Evolutionary conservation across 441 rosid genomes (phyloP).

Genomic region (Jatropha podagrica): DNA sequence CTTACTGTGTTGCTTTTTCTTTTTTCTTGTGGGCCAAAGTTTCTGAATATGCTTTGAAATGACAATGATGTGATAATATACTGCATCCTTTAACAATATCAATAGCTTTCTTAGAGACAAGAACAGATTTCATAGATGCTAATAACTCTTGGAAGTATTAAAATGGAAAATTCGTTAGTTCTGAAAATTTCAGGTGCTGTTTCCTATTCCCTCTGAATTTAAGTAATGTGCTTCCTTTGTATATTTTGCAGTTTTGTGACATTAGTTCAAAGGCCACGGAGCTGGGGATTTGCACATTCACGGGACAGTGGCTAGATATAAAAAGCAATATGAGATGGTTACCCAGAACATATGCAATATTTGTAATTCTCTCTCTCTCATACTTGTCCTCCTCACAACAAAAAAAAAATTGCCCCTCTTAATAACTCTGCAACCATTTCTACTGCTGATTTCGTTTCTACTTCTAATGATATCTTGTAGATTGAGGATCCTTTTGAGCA

Average conservation of each 20-base stretch:
- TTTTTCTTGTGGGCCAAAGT: background rate
- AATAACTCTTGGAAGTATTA: too few species aligned
- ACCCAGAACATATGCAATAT: conserved; percentile 71
- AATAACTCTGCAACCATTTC: background rate
- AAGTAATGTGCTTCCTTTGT: background rate
- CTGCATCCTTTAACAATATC: background rate
- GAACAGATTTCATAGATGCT: too few species aligned
- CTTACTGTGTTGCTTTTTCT: background rate
- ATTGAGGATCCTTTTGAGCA: conserved; percentile 95
- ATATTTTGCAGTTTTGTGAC: conserved; percentile 55
- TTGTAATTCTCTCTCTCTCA: conserved; percentile 41
- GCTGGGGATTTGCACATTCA: conserved; percentile 72
- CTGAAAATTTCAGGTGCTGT: background rate
- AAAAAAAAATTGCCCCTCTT: background rate
- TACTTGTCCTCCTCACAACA: background rate
- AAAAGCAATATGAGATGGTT: conserved; percentile 69
- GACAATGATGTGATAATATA: background rate
- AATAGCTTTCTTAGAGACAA: background rate
- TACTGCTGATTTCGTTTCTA: conserved; percentile 13
- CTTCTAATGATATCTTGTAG: conserved; percentile 36
- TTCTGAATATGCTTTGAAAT: background rate
- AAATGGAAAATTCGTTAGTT: too few species aligned
- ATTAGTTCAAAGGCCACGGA: conserved; percentile 47
- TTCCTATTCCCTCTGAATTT: background rate
- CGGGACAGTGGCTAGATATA: conserved; percentile 68